Evolutionary conservation across 192 early-diverging fungal genomes (phyloP), one percentile per base, ranked within the genome.

Genomic region (Thamnidium elegans): DNA sequence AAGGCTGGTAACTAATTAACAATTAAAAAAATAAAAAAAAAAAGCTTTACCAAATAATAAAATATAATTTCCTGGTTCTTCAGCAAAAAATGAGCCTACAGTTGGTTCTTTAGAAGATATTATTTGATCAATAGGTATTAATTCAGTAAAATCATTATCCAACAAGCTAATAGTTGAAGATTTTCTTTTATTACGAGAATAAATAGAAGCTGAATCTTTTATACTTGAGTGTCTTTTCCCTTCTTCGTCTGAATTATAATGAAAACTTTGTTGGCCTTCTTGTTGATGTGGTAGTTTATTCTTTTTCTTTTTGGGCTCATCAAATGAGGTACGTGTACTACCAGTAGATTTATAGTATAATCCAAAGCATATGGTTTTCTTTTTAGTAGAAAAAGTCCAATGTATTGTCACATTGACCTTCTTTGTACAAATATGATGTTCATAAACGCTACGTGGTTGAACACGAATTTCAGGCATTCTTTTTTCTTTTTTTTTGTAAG

Each of bases 361-460:
- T 15, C 74, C 74, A 71, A 76, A 76, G 17, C 50, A 36, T 17
- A 76, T 76, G 9, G 62, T 76, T 8, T 95, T 95, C 55, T 85
- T 84, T 69, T 89, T 90, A 42, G 93, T 98, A 17, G 86, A 89
- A 74, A 97, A 98, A 76, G 86, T 89, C 96, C 96, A 98, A 60
- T 85, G 82, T 14, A 98, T 84, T 31, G 89, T 89, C 62, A 89
- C 88, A 14, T 87, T 88, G 4, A 79, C 59, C 44, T 81, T 75
- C 43, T 86, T 80, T 19, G 96, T 86, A 51, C 84, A 81, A 32
- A 98, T 81, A 47, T 85, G 88, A 77, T 96, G 93, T 64, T 89
- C 80, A 78, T 93, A 98, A 21, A 86, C 79, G 75, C 90, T 87
- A 50, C 90, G 76, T n/a, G 90, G 86, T 59, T 81, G 78, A 58